A percentile compares a stretch with the other conserved stretches of the same genome.
phyloP scores from a whole-genome alignment of 306 rosid genomes.

The Benincasa hispida region DNA sequence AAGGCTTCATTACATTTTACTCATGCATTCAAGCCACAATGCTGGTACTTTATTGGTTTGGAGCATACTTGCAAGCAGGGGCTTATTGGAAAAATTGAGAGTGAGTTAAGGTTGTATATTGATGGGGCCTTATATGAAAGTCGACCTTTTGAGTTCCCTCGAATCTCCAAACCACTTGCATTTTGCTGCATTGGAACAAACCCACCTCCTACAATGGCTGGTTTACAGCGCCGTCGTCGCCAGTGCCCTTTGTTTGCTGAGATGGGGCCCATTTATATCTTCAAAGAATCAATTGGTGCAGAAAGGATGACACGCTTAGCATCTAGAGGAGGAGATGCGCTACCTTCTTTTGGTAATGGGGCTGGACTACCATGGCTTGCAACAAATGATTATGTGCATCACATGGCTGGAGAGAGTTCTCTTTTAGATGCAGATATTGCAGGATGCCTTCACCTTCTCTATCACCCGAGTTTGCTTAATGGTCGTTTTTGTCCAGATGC shows the following conservation, averaged over 20 bases:
- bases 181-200: constrained; percentile 99
- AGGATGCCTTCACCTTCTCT: constrained; percentile 79
- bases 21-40: constrained; percentile 92
- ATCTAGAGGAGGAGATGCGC: constrained; percentile 80
- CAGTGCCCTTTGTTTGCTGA: constrained; percentile 99
- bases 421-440: constrained; percentile 89
- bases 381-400: constrained; percentile 48
- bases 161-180: constrained; percentile 86
- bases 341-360: constrained; percentile 91
- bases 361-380: constrained; percentile 93
- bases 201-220: constrained; percentile 99
- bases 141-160: constrained; percentile 86
- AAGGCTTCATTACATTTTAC: constrained; percentile 94
- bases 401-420: constrained; percentile 66
- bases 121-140: constrained; percentile 86
- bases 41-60: constrained; percentile 94
- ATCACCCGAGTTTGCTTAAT: constrained; percentile 82
- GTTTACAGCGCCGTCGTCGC: constrained; percentile 96
- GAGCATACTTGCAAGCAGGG: constrained; percentile 86
- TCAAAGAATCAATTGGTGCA: constrained; percentile 86
- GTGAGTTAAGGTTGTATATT: constrained; percentile 72
- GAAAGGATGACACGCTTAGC: constrained; percentile 86
- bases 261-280: constrained; percentile 95
- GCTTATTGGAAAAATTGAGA: constrained; percentile 70
- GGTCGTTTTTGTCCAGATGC: constrained; percentile 99